Evolutionary conservation across 306 rosid species (phyloP).

Genomic region (Cicer bijugum): DNA sequence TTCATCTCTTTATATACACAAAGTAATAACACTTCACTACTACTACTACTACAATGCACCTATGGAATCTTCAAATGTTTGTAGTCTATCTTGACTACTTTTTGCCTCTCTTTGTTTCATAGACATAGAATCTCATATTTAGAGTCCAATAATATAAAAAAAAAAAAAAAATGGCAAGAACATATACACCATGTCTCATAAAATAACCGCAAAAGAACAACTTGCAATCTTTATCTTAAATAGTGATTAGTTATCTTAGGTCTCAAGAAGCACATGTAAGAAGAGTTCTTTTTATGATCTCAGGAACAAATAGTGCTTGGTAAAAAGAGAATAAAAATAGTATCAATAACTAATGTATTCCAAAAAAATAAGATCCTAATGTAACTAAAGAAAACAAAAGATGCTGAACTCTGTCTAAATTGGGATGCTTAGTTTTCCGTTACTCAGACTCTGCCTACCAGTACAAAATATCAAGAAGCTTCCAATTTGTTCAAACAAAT

Average conservation of each 20-base stretch:
- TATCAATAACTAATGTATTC: constrained; percentile 5
- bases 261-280: constrained; percentile 4
- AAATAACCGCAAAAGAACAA: constrained; percentile 7
- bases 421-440: neutral
- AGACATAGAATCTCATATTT: constrained; percentile 25
- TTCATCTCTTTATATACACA: constrained; percentile 5
- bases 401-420: constrained; percentile 5
- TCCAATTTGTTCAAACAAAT: constrained; percentile 8
- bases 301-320: constrained; percentile 28
- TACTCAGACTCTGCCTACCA: constrained; percentile 2
- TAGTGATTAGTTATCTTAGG: constrained; percentile 29
- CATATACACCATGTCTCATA: constrained; percentile 19
- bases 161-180: constrained; percentile 28
- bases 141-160: constrained; percentile 15
- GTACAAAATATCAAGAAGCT: constrained; percentile 30
- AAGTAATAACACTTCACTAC: constrained; percentile 16
- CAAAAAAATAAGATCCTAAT: neutral
- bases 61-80: constrained; percentile 12
- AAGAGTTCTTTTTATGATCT: constrained; percentile 22
- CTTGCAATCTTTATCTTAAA: constrained; percentile 8
- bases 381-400: constrained; percentile 28
- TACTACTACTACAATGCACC: constrained; percentile 1
- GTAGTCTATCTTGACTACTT: constrained; percentile 27
- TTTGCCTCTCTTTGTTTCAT: constrained; percentile 8
- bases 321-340: constrained; percentile 31